phyloP scores from a whole-genome alignment of 2,329 filamentous ascomycete species.

The Cladosporium austrohemisphaericum region DNA sequence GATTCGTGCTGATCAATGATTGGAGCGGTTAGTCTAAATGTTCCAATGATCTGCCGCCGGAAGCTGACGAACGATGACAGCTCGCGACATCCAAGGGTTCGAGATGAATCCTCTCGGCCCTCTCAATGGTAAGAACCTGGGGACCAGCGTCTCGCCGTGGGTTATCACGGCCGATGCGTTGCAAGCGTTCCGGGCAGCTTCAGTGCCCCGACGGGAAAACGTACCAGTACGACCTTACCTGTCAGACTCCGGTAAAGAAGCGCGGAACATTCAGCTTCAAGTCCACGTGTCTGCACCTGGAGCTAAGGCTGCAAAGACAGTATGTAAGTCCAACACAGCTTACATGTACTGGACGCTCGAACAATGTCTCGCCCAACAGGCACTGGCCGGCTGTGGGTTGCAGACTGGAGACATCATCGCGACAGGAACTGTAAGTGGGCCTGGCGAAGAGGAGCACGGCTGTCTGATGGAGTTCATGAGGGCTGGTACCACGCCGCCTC shows the following conservation, averaged over 20 bases:
- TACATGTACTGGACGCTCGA: slow-evolving; percentile 43
- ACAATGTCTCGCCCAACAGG: slow-evolving; percentile 42
- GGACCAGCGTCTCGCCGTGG: slow-evolving; percentile 60
- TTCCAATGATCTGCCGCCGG: background rate
- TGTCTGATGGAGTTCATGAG: slow-evolving; percentile 41
- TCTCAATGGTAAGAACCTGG: slow-evolving; percentile 59
- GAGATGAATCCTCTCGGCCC: slow-evolving; percentile 61
- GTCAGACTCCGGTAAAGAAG: slow-evolving; percentile 21
- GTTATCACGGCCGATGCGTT: slow-evolving; percentile 57
- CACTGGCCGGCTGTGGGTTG: slow-evolving; percentile 39
- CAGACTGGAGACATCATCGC: slow-evolving; percentile 41
- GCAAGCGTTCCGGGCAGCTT: slow-evolving; percentile 27
- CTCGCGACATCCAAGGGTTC: slow-evolving; percentile 58
- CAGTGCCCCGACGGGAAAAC: slow-evolving; percentile 18
- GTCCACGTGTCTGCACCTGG: slow-evolving; percentile 20
- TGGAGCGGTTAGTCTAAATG: slow-evolving; percentile 42
- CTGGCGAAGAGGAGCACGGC: slow-evolving; percentile 35
- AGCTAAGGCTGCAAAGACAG: slow-evolving; percentile 11
- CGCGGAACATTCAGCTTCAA: slow-evolving; percentile 25
- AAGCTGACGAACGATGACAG: slow-evolving; percentile 23
- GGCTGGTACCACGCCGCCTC: slow-evolving; percentile 33
- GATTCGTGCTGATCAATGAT: slow-evolving; percentile 58
- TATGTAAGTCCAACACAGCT: slow-evolving; percentile 29
- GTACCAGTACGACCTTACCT: slow-evolving; percentile 21
- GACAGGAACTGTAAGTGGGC: slow-evolving; percentile 40